Base-by-base conservation (phyloP, 78 protist species). In the Dictyostelium citrinum region DNA sequence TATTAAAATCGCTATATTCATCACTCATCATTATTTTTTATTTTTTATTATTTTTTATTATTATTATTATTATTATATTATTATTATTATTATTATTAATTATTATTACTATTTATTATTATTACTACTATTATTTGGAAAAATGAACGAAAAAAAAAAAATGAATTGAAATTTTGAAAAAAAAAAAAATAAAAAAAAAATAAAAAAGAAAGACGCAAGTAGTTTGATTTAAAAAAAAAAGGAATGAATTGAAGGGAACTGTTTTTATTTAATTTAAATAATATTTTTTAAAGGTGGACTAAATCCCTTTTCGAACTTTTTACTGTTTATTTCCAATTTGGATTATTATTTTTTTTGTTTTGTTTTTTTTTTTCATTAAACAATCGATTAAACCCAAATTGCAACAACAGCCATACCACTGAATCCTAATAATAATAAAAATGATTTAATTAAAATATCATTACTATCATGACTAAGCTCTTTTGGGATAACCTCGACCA, bases 401-500 rank as follows among this genome's bases (percentile, higher is more conserved):
- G 93, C 93, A 22, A 78, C 85, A 9, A 68, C n/a, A 16, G 81
- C 85, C 93, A 88, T 88, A 45, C 35, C 12, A 17, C 58, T 41
- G 11, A 37, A 88, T 22, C 93, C 93, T 14, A 88, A 12, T 14
- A 88, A 78, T 70, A 88, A 88, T 78, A 88, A 37, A 29, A 88
- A 41, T 35, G 80, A 88, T 78, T 88, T 88, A 22, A 76, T 16
- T 11, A 78, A 43, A 12, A 79, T 24, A 78, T 88, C 72, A 60
- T 78, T 31, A 49, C 86, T 78, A 29, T 41, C n/a, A 9, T 61
- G 80, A 67, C 72, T 78, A 2, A 88, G 35, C 68, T 88, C 93
- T 14, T 67, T 88, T 46, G 93, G 93, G 22, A 88, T 88, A 2
- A 88, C 60, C 27, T 88, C 93, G 1, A 88, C 80, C 1, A 88